Evolutionary conservation across 1,284 basidiomycete genomes (phyloP), one percentile per base, ranked within the genome.

Genomic region (Agaricales sp.): DNA sequence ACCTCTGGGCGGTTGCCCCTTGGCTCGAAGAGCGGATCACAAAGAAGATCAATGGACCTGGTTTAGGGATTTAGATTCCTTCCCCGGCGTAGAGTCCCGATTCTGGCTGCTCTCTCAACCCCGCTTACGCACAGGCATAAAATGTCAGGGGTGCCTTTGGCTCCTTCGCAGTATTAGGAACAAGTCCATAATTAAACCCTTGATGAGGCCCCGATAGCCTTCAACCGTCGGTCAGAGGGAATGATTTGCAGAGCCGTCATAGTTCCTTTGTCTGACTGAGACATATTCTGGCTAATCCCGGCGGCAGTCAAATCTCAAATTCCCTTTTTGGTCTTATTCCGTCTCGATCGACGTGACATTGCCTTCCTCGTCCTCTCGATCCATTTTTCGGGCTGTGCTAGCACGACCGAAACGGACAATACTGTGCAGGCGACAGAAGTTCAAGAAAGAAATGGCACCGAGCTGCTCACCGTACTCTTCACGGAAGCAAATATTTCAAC

Each of bases 21-120:
- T 89, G 86, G 87, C 73, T 89, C 66, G 73, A 78, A 51, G 74
- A 78, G 49, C 67, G 66, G 49, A 70, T 86, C 53, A 74, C 75
- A 25, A 78, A 71, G 59, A 73, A 68, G 58, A 80, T 88, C 54
- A 70, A 78, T 52, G 86, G 86, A 3, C 71, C 74, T 47, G 84
- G 85, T 16, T 66, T 88, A 45, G 85, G 86, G 35, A 71, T 74
- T 51, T 75, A 67, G 54, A 43, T 14, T 19, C 50, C 23, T 21
- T 51, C 22, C 35, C 35, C 35, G 16, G 20, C 14, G 41, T 49
- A 20, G 46, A 43, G 26, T 26, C 22, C 35, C 13, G 16, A 16
- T 44, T 49, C 19, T 38, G 26, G 25, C 8, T 35, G 19, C 14
- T 38, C n/a, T 50, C 18, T 45, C 38, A 43, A 37, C 46, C 46